A percentile compares a stretch with the other conserved stretches of the same genome.
These are phyloP conservation scores for Ampelomyces quisqualis DNA, from an alignment of 2,329 filamentous ascomycete genomes.

Conservation along the genomic window DNA sequence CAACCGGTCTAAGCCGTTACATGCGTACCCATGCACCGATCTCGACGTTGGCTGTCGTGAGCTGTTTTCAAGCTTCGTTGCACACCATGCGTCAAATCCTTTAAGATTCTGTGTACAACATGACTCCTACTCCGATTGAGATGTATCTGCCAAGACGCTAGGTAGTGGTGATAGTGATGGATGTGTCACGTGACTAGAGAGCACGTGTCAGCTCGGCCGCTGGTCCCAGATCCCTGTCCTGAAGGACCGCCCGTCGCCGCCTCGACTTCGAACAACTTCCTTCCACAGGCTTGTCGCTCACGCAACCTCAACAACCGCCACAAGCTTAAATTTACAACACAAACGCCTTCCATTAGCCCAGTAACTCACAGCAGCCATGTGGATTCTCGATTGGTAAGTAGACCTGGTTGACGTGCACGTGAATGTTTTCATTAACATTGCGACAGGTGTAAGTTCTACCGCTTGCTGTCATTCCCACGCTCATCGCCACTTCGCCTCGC, in stretches of 20 bases:
- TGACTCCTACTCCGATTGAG: no score
- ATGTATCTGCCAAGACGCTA: not conserved
- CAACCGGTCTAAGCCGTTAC: no score
- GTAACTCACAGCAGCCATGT: conserved; percentile 58
- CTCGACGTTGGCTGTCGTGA: no score
- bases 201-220: conserved; percentile 5
- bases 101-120: no score
- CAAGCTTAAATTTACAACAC: not conserved
- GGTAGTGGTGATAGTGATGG: not conserved
- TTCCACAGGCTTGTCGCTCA: conserved; percentile 4
- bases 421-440: conserved; percentile 12
- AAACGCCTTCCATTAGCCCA: not conserved
- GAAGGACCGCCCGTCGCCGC: conserved; percentile 4
- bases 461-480: not conserved
- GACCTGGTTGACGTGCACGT: no score
- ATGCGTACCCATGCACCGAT: no score
- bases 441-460: conserved; percentile 34
- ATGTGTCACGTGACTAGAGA: not conserved
- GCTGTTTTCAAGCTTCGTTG: no score
- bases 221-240: conserved; percentile 3
- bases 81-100: no score
- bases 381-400: conserved; percentile 82
- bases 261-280: conserved; percentile 7
- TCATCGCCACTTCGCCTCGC: not conserved
- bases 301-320: conserved; percentile 2